Evolutionary conservation across 1,139 yeast genomes (phyloP).

Genomic region (Pneumocystis wakefieldiae): DNA sequence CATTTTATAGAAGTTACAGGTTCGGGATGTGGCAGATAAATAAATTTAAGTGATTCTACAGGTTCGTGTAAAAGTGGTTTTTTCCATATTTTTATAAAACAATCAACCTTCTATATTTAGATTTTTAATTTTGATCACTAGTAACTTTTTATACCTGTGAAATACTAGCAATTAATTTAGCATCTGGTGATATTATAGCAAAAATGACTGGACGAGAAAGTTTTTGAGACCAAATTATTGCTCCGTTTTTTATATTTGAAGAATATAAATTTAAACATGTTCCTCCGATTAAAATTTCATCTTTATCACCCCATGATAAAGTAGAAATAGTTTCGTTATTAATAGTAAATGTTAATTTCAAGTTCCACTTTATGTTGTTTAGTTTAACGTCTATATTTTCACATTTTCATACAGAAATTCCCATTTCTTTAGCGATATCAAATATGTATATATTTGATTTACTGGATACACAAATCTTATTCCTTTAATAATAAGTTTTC

Average conservation of each 20-base stretch:
- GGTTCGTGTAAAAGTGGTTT: background rate
- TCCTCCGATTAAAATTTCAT: background rate
- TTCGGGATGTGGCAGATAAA: constrained; percentile 47
- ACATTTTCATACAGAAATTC: background rate
- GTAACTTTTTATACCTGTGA: background rate
- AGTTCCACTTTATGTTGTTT: background rate
- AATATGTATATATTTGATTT: background rate
- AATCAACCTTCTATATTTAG: background rate
- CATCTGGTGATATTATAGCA: background rate
- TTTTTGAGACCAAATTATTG: background rate
- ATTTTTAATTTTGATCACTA: background rate
- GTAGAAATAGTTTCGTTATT: background rate
- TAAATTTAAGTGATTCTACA: background rate
- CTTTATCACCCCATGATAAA: background rate
- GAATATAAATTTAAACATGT: background rate
- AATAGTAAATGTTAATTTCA: background rate
- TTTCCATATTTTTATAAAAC: background rate
- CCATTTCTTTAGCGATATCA: background rate
- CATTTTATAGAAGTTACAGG: constrained; percentile 43
- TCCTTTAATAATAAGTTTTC: background rate
- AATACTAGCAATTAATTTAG: background rate
- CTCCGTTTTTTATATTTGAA: background rate
- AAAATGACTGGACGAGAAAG: background rate
- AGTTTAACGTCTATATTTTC: background rate
- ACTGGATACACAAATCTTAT: background rate